A percentile compares a stretch with the other conserved stretches of the same genome.
phyloP scores from a whole-genome alignment of 2,329 filamentous ascomycete genomes.

The Huntiella omanensis region DNA sequence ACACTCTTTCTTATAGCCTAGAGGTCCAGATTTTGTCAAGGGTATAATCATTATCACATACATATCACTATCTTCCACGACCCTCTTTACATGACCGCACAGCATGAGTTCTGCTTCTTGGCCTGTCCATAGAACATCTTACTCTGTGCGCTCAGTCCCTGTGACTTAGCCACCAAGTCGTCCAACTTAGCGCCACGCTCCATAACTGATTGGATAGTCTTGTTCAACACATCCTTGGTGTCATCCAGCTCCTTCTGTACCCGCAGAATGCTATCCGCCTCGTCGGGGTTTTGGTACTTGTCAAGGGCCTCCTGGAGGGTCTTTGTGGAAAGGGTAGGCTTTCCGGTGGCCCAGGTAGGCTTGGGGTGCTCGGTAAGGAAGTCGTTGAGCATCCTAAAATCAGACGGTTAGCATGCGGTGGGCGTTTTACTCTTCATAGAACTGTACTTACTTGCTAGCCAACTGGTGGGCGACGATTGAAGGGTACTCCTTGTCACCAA shows the following conservation, averaged over 20 bases:
- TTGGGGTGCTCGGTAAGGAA: slow-evolving; percentile 62
- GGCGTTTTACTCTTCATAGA: not conserved
- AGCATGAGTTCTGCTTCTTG: slow-evolving; percentile 69
- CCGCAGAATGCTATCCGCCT: slow-evolving; percentile 84
- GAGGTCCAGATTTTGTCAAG: too few species aligned
- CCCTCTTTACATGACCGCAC: slow-evolving; percentile 40
- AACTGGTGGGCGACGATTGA: slow-evolving; percentile 71
- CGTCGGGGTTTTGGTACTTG: slow-evolving; percentile 67
- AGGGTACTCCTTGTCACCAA: too few species aligned
- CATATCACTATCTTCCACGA: too few species aligned
- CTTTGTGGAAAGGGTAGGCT: slow-evolving; percentile 41
- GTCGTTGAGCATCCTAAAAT: slow-evolving; percentile 49
- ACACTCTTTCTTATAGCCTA: too few species aligned
- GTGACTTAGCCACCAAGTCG: slow-evolving; percentile 80
- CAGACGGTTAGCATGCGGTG: slow-evolving; percentile 1
- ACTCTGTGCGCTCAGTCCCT: slow-evolving; percentile 73
- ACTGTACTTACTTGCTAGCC: slow-evolving; percentile 41
- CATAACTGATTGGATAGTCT: slow-evolving; percentile 77
- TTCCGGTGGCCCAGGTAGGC: slow-evolving; percentile 42
- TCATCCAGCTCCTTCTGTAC: slow-evolving; percentile 95
- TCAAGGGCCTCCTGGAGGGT: slow-evolving; percentile 57
- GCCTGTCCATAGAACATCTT: slow-evolving; percentile 93
- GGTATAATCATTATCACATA: too few species aligned
- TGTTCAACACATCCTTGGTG: slow-evolving; percentile 92
- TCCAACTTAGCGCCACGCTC: slow-evolving; percentile 96